These are phyloP conservation scores for Euphorbia lathyris DNA, from an alignment of 345 rosid species.

Conservation along the genomic window DNA sequence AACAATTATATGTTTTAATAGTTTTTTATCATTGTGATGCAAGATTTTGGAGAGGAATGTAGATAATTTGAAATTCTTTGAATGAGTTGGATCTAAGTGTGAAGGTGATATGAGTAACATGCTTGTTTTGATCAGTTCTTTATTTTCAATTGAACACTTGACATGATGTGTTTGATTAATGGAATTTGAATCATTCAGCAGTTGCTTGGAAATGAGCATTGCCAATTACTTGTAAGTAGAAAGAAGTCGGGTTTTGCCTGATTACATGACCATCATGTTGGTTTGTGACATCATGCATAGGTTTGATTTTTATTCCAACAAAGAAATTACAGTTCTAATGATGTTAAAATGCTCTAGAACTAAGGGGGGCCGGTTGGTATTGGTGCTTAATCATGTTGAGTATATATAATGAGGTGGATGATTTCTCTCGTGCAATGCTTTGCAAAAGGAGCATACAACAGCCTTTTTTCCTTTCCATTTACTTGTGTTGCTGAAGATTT, in stretches of 20 bases:
- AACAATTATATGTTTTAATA: not conserved
- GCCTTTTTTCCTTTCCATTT: too few species aligned
- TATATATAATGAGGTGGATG: not conserved
- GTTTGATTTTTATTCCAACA: not conserved
- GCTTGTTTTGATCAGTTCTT: not conserved
- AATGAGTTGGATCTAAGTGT: not conserved
- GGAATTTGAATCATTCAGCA: not conserved
- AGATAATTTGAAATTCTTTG: not conserved
- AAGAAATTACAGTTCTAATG: not conserved
- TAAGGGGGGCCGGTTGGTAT: not conserved
- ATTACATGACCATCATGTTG: not conserved
- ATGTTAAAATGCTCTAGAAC: not conserved
- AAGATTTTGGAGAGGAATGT: not conserved
- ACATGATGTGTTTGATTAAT: not conserved
- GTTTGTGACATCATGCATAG: not conserved
- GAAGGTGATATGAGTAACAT: not conserved
- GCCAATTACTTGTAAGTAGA: not conserved
- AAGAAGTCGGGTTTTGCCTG: not conserved
- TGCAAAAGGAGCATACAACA: not conserved
- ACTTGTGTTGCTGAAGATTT: too few species aligned
- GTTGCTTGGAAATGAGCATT: not conserved
- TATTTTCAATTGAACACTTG: not conserved
- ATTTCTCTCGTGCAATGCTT: not conserved
- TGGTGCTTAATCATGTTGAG: not conserved
- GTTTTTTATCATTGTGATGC: slow-evolving; percentile 4